phyloP scores from a whole-genome alignment of 805 yeast species.

The Saccharomycopsis babjevae region DNA sequence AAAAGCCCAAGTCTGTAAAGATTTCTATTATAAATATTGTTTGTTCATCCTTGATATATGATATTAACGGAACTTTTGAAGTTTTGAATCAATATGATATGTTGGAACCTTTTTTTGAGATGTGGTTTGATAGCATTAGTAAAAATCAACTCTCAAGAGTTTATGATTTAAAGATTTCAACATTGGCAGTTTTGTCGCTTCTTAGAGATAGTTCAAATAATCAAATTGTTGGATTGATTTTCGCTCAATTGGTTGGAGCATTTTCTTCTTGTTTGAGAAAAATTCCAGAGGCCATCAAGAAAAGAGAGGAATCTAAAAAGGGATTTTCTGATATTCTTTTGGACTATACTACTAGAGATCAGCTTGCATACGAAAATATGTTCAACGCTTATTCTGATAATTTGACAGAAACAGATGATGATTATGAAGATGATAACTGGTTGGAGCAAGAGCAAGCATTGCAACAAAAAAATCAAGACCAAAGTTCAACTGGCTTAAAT shows the following conservation, averaged over 20 bases:
- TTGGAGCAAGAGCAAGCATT: slow-evolving; percentile 8
- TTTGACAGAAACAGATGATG: slow-evolving; percentile 26
- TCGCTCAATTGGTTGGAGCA: slow-evolving; percentile 41
- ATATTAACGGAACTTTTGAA: slow-evolving; percentile 43
- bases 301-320: slow-evolving; percentile 52
- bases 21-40: slow-evolving; percentile 27
- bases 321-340: slow-evolving; percentile 34
- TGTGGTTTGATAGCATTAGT: slow-evolving; percentile 48
- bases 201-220: slow-evolving; percentile 24
- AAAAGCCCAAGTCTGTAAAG: not conserved
- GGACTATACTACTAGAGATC: slow-evolving; percentile 24
- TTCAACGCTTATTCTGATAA: slow-evolving; percentile 25
- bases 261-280: slow-evolving; percentile 44
- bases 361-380: slow-evolving; percentile 23
- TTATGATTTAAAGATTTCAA: slow-evolving; percentile 68
- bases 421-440: slow-evolving; percentile 19
- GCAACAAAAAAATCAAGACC: not conserved
- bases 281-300: slow-evolving; percentile 63
- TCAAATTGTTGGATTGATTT: slow-evolving; percentile 28
- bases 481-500: not conserved
- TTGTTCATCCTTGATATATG: slow-evolving; percentile 52
- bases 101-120: slow-evolving; percentile 41
- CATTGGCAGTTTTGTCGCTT: slow-evolving; percentile 54
- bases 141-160: slow-evolving; percentile 43
- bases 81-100: slow-evolving; percentile 36